Evolutionary conservation across 2,329 filamentous ascomycete species (phyloP).

Genomic region (Diaporthe humulicola): DNA sequence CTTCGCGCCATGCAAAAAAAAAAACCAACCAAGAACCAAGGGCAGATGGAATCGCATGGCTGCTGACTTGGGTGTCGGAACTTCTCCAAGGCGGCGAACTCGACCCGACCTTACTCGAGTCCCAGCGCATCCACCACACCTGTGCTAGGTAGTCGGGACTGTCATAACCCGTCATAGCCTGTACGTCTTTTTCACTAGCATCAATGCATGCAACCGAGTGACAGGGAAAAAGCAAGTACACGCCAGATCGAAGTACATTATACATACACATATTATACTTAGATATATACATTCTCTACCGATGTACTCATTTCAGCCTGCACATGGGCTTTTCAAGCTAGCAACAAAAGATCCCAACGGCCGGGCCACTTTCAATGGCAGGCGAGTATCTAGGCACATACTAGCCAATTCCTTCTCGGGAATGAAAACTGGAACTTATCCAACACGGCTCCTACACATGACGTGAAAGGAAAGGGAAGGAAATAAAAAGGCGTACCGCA

Average conservation of each 20-base stretch:
- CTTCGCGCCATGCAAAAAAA: slow-evolving; percentile 7
- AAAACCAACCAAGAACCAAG: not conserved
- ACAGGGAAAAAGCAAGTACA: slow-evolving; percentile 8
- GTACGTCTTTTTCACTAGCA: not conserved
- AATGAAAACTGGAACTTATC: not conserved
- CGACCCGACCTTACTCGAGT: slow-evolving; percentile 24
- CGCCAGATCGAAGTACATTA: not conserved
- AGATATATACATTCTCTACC: too few species aligned
- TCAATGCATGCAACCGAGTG: slow-evolving; percentile 28
- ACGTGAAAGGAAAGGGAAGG: too few species aligned
- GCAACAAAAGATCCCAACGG: not conserved
- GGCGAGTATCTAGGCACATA: not conserved
- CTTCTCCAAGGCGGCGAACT: slow-evolving; percentile 28
- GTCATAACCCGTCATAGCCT: slow-evolving; percentile 27
- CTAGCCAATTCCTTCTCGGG: not conserved
- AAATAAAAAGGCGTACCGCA: not conserved
- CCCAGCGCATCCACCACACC: slow-evolving; percentile 17
- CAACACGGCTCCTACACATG: not conserved
- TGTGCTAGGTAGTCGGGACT: not conserved
- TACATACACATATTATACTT: not conserved
- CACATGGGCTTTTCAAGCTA: not conserved
- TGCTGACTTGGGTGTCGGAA: slow-evolving; percentile 27
- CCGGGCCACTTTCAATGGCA: not conserved
- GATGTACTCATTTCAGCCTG: not conserved
- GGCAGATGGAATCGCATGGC: not conserved